These are phyloP conservation scores for Candida gigantensis DNA, from an alignment of 1,139 yeast genomes.

Conservation along the genomic window DNA sequence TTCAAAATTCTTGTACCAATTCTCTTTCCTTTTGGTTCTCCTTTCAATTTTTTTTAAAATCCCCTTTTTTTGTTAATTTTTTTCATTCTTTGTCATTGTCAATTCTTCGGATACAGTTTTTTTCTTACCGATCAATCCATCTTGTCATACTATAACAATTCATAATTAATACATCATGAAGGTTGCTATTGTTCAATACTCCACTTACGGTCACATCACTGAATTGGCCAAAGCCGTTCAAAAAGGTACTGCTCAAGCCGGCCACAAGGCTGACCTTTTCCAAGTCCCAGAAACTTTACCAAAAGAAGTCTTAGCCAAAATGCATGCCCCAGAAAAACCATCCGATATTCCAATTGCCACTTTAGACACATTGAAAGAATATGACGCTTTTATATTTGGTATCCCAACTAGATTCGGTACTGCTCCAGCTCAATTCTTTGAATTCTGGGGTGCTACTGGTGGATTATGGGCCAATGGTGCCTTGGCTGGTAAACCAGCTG, in stretches of 20 bases:
- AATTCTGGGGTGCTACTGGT: slow-evolving; percentile 50
- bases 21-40: neutral
- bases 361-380: slow-evolving; percentile 33
- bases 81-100: neutral
- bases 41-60: neutral
- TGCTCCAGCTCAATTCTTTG: slow-evolving; percentile 46
- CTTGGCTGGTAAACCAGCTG: slow-evolving; percentile 49
- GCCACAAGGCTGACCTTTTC: slow-evolving; percentile 39
- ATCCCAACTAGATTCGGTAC: slow-evolving; percentile 54
- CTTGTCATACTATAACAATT: neutral
- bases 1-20: neutral
- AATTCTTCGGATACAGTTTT: neutral
- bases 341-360: slow-evolving; percentile 42
- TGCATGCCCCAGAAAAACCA: slow-evolving; percentile 45
- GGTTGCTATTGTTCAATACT: slow-evolving; percentile 56
- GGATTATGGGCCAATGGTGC: slow-evolving; percentile 54
- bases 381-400: slow-evolving; percentile 53
- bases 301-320: slow-evolving; percentile 35
- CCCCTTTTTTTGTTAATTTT: slow-evolving; percentile 1
- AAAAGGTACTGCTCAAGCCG: slow-evolving; percentile 43
- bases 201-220: slow-evolving; percentile 63
- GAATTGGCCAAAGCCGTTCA: slow-evolving; percentile 47
- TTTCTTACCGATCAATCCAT: neutral
- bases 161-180: slow-evolving; percentile 23
- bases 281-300: slow-evolving; percentile 53